Conservation (phyloP, 257 asterid species). For the Penstemon barbatus region DNA sequence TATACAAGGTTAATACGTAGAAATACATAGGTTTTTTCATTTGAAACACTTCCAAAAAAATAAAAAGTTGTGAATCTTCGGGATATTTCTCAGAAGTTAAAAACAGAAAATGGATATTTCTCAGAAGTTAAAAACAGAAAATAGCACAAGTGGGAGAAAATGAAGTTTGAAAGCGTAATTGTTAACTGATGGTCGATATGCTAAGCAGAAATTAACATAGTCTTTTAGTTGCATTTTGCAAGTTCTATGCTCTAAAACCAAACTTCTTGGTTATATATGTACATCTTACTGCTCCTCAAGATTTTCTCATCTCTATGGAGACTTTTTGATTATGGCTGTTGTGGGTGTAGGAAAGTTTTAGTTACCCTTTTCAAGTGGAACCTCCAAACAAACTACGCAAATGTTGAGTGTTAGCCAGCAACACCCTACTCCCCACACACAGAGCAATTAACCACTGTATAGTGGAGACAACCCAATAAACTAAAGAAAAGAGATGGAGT, state of each 20-base stretch:
- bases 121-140: conserved; percentile 4
- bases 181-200: background rate
- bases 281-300: background rate
- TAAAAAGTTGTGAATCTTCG: no score
- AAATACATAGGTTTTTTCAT: no score
- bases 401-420: no score
- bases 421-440: no score
- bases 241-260: background rate
- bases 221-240: conserved; percentile 2
- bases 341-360: background rate
- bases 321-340: background rate
- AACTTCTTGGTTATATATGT: conserved; percentile 5
- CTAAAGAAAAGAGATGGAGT: no score
- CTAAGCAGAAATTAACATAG: background rate
- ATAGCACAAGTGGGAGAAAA: background rate
- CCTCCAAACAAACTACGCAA: no score
- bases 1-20: no score
- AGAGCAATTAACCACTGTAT: no score
- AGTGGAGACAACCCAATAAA: no score
- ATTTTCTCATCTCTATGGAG: background rate
- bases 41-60: no score
- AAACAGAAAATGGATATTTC: no score
- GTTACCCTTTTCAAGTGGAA: background rate
- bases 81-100: no score
- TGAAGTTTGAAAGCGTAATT: background rate